These are phyloP conservation scores for Citrus inodora DNA, from an alignment of 345 rosid genomes.

Conservation along the genomic window DNA sequence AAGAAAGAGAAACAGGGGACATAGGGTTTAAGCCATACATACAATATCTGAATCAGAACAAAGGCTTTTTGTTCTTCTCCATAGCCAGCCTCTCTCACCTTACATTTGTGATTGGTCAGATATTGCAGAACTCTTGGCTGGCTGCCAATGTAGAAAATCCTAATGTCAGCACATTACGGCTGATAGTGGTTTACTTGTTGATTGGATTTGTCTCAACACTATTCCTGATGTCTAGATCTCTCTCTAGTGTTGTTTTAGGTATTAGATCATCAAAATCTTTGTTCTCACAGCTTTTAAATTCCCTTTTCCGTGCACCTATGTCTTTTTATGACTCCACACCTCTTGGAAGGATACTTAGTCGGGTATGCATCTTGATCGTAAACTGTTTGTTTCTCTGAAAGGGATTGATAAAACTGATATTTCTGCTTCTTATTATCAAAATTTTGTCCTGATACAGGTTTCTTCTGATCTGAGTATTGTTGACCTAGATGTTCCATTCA, in stretches of 20 bases:
- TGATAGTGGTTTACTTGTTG: slow-evolving; percentile 53
- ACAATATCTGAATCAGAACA: slow-evolving; percentile 59
- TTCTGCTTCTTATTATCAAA: not conserved
- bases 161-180: slow-evolving; percentile 40
- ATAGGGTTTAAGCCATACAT: slow-evolving; percentile 70
- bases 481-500: slow-evolving; percentile 82
- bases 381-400: not conserved
- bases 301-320: slow-evolving; percentile 76
- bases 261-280: slow-evolving; percentile 59
- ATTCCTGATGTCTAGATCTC: slow-evolving; percentile 43
- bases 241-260: slow-evolving; percentile 42
- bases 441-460: slow-evolving; percentile 33
- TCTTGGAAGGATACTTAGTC: slow-evolving; percentile 71
- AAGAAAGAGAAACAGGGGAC: slow-evolving; percentile 82
- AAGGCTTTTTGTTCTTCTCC: slow-evolving; percentile 55
- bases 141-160: slow-evolving; percentile 72
- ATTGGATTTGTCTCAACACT: slow-evolving; percentile 41
- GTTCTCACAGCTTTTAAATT: slow-evolving; percentile 63
- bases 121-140: slow-evolving; percentile 74
- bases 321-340: slow-evolving; percentile 77
- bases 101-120: slow-evolving; percentile 44
- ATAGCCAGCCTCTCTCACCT: slow-evolving; percentile 43
- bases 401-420: not conserved
- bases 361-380: slow-evolving; percentile 38
- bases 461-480: slow-evolving; percentile 86